These are phyloP conservation scores for Mycosphaerella sp. DNA, from an alignment of 2,329 filamentous ascomycete genomes.

Conservation along the genomic window DNA sequence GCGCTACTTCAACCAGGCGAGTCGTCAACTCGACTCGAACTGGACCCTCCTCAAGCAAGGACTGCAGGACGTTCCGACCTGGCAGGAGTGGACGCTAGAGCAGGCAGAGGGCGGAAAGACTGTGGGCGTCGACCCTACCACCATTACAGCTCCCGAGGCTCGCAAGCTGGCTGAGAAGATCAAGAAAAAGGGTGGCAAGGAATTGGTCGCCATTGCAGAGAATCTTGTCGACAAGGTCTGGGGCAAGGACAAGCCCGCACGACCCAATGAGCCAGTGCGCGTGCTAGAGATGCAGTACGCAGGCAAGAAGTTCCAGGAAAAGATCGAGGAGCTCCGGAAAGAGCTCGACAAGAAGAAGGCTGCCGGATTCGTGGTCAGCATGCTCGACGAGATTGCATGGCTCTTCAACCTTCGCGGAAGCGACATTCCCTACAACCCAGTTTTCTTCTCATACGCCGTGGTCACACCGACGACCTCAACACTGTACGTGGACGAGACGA, in stretches of 20 bases:
- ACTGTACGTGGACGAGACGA: slow-evolving; percentile 76
- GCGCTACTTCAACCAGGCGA: slow-evolving; percentile 95
- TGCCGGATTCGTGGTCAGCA: slow-evolving; percentile 80
- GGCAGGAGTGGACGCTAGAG: slow-evolving; percentile 91
- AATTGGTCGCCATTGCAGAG: slow-evolving; percentile 65
- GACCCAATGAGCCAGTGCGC: slow-evolving; percentile 69
- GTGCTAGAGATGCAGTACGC: slow-evolving; percentile 67
- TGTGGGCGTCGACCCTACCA: slow-evolving; percentile 83
- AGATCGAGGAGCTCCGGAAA: slow-evolving; percentile 80
- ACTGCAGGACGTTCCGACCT: slow-evolving; percentile 87
- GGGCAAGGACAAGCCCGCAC: slow-evolving; percentile 64
- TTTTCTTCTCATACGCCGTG: slow-evolving; percentile 95
- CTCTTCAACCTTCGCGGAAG: slow-evolving; percentile 94
- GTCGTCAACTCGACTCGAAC: slow-evolving; percentile 82
- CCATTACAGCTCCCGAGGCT: slow-evolving; percentile 68
- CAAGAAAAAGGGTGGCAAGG: slow-evolving; percentile 74
- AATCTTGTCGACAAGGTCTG: slow-evolving; percentile 93
- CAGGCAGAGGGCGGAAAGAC: slow-evolving; percentile 77
- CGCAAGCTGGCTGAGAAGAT: slow-evolving; percentile 79
- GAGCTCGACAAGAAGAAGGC: slow-evolving; percentile 87
- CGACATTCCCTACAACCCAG: slow-evolving; percentile 96
- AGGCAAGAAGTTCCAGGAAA: slow-evolving; percentile 75
- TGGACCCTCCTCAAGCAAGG: slow-evolving; percentile 92
- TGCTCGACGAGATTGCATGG: slow-evolving; percentile 97
- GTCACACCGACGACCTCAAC: slow-evolving; percentile 70